Evolutionary conservation across 768 basidiomycete species (phyloP).

Genomic region (Lentinula sp.): DNA sequence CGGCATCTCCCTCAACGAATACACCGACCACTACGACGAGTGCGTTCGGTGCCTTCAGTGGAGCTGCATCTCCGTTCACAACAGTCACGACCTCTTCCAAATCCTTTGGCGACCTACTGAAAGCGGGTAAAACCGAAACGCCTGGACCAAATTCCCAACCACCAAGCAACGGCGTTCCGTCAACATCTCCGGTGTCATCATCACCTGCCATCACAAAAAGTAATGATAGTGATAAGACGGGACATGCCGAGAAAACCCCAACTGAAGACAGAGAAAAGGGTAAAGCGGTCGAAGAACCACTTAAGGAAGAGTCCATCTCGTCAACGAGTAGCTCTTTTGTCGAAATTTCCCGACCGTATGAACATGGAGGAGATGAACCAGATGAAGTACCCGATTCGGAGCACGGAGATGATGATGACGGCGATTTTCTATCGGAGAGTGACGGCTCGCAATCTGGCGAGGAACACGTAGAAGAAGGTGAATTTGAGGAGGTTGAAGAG

Average conservation of each 20-base stretch:
- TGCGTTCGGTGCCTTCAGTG: slow-evolving; percentile 50
- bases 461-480: slow-evolving; percentile 19
- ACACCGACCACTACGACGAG: slow-evolving; percentile 24
- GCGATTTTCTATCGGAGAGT: slow-evolving; percentile 24
- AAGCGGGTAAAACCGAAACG: slow-evolving; percentile 16
- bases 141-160: neutral
- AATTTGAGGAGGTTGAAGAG: slow-evolving; percentile 22
- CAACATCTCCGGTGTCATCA: slow-evolving; percentile 14
- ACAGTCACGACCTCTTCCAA: slow-evolving; percentile 34
- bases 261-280: slow-evolving; percentile 10
- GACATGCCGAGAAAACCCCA: neutral
- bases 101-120: slow-evolving; percentile 60
- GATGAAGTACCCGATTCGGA: slow-evolving; percentile 16
- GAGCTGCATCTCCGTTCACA: slow-evolving; percentile 33
- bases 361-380: slow-evolving; percentile 14
- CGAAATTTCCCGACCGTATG: slow-evolving; percentile 26
- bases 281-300: slow-evolving; percentile 4
- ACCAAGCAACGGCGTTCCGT: neutral
- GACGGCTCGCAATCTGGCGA: slow-evolving; percentile 19
- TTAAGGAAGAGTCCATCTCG: slow-evolving; percentile 28
- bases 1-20: slow-evolving; percentile 7
- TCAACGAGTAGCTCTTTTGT: slow-evolving; percentile 45
- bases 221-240: neutral
- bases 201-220: slow-evolving; percentile 11
- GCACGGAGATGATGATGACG: slow-evolving; percentile 18